Conservation (phyloP, 495 filamentous ascomycete species). For the Lasiosphaeria ovina region DNA sequence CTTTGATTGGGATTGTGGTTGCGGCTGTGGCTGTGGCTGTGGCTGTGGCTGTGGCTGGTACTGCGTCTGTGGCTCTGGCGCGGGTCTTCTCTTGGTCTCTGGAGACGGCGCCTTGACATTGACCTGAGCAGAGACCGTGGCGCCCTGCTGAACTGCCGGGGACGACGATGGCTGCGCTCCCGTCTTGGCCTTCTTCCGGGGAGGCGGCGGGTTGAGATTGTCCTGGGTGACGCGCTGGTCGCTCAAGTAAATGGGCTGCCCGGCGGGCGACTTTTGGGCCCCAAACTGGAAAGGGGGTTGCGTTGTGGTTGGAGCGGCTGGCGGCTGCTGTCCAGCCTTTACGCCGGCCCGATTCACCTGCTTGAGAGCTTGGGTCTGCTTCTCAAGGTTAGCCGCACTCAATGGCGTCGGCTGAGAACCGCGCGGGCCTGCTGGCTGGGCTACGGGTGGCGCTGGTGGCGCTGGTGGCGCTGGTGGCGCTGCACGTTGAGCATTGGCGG, state of each 20-base stretch:
- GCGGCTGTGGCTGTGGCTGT: conserved; percentile 5
- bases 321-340: conserved; percentile 45
- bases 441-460: not conserved
- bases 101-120: conserved; percentile 39
- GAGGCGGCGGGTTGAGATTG: conserved; percentile 51
- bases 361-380: conserved; percentile 56
- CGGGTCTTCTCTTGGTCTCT: conserved; percentile 44
- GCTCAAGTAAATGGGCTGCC: conserved; percentile 57
- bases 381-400: conserved; percentile 67
- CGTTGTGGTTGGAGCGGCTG: conserved; percentile 61
- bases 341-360: conserved; percentile 43
- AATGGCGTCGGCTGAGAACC: conserved; percentile 48
- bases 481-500: conserved; percentile 14
- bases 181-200: conserved; percentile 53
- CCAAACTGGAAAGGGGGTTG: conserved; percentile 68
- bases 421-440: conserved; percentile 19
- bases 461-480: conserved; percentile 5
- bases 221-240: conserved; percentile 46
- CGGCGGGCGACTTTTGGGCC: conserved; percentile 67
- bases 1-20: conserved; percentile 15
- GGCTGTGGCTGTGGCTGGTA: conserved; percentile 32
- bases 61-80: conserved; percentile 31
- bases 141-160: conserved; percentile 25
- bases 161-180: conserved; percentile 27
- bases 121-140: conserved; percentile 48